Percentiles rank a stretch among this genome's conserved stretches.
phyloP scores from a whole-genome alignment of 257 asterid genomes.

The Penstemon davidsonii region DNA sequence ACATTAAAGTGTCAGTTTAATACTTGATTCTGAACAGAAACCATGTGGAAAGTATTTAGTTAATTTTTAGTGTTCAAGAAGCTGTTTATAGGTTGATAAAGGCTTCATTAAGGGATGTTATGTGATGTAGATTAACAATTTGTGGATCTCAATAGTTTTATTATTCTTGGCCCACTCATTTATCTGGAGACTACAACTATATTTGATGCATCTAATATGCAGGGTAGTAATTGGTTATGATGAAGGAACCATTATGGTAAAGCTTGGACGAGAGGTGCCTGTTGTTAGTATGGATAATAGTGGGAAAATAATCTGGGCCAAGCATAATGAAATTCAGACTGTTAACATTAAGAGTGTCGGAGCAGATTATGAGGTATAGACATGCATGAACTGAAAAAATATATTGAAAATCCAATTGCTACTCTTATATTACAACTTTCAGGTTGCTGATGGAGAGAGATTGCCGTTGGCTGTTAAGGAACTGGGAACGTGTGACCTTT shows the following conservation, averaged over 20 bases:
- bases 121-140: conserved; percentile 22
- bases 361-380: conserved; percentile 75
- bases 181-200: conserved; percentile 17
- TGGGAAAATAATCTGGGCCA: conserved; percentile 97
- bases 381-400: conserved; percentile 1
- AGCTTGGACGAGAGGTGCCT: conserved; percentile 97
- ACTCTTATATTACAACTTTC: conserved; percentile 30
- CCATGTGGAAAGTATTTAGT: conserved; percentile 8
- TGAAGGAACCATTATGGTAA: conserved; percentile 98
- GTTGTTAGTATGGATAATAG: conserved; percentile 95
- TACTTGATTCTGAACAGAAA: conserved; percentile 12
- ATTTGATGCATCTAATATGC: conserved; percentile 30
- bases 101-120: conserved; percentile 18
- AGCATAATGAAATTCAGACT: conserved; percentile 96
- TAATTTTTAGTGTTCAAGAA: conserved; percentile 16
- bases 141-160: conserved; percentile 6
- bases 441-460: conserved; percentile 96
- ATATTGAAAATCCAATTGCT: conserved; percentile 18
- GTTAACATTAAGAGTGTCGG: conserved; percentile 94
- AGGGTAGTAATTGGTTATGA: conserved; percentile 98
- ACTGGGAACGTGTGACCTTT: conserved; percentile 96
- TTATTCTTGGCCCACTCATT: conserved; percentile 8
- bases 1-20: not conserved
- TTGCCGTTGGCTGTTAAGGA: conserved; percentile 93
- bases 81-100: conserved; percentile 12